Conservation (phyloP, 2,329 filamentous ascomycete species). For the Talaromyces sp. region DNA sequence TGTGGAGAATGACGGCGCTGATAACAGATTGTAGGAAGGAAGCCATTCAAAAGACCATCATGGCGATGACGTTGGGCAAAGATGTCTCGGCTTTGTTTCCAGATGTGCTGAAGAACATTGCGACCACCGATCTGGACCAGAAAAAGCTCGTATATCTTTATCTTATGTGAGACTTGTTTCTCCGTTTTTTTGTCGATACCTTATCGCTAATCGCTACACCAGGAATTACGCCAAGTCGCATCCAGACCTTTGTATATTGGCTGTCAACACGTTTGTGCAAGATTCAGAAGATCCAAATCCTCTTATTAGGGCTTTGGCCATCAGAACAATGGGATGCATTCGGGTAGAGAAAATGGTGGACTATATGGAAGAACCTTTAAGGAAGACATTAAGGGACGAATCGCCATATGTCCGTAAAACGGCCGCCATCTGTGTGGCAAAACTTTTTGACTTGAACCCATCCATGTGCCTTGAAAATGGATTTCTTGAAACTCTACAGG, state of each 20-base stretch:
- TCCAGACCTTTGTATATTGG: slow-evolving; percentile 95
- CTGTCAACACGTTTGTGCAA: slow-evolving; percentile 98
- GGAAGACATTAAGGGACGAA: slow-evolving; percentile 94
- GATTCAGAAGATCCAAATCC: slow-evolving; percentile 98
- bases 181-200: not conserved
- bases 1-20: slow-evolving; percentile 9
- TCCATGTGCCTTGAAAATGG: slow-evolving; percentile 92
- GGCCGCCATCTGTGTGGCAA: slow-evolving; percentile 94
- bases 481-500: slow-evolving; percentile 87
- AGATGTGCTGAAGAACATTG: slow-evolving; percentile 98
- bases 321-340: slow-evolving; percentile 98
- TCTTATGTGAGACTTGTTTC: slow-evolving; percentile 64
- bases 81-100: slow-evolving; percentile 96
- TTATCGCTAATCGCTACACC: slow-evolving; percentile 1
- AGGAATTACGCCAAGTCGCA: slow-evolving; percentile 99
- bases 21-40: slow-evolving; percentile 64
- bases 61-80: slow-evolving; percentile 99
- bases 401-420: slow-evolving; percentile 98
- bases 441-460: slow-evolving; percentile 93
- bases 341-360: slow-evolving; percentile 99
- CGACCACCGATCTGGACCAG: slow-evolving; percentile 88
- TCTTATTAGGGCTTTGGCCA: slow-evolving; percentile 86
- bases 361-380: slow-evolving; percentile 96
- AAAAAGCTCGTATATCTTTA: slow-evolving; percentile 99
- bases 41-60: slow-evolving; percentile 98